phyloP scores from a whole-genome alignment of 73 alveolate genomes.

The Paramecium sonneborni region DNA sequence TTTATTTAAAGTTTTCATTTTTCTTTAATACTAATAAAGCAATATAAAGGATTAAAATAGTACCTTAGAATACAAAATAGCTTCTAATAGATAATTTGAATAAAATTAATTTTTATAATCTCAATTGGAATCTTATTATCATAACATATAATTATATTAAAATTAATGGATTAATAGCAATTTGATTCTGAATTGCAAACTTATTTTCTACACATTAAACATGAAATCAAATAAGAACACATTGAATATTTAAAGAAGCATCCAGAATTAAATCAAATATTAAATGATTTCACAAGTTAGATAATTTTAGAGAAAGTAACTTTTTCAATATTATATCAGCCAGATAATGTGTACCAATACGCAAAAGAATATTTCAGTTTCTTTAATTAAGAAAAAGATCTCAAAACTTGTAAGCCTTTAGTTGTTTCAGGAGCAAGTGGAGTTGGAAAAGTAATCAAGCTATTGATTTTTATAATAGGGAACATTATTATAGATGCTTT shows the following conservation, averaged over 20 bases:
- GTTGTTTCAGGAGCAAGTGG: constrained; percentile 87
- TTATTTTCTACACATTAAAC: constrained; percentile 35
- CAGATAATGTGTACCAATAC: constrained; percentile 40
- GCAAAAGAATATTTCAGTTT: constrained; percentile 49
- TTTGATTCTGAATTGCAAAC: constrained; percentile 53
- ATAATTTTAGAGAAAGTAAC: background rate
- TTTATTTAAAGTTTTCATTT: too few relatives aligned
- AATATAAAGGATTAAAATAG: too few relatives aligned
- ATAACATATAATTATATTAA: background rate
- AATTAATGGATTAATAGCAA: background rate
- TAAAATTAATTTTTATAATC: too few relatives aligned
- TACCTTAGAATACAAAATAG: too few relatives aligned
- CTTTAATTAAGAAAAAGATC: constrained; percentile 53
- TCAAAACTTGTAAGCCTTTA: background rate
- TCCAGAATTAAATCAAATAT: constrained; percentile 25
- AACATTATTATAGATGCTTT: constrained; percentile 69
- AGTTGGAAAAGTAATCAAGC: constrained; percentile 72
- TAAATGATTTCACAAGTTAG: constrained; percentile 44
- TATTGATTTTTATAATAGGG: constrained; percentile 62
- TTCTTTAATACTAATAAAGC: too few relatives aligned
- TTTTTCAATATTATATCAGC: background rate
- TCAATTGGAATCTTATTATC: too few relatives aligned
- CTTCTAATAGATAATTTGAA: too few relatives aligned
- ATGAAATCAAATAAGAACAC: constrained; percentile 33
- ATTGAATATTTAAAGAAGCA: constrained; percentile 21